Evolutionary conservation across 805 yeast species (phyloP).

Genomic region (Candida multigemmis): DNA sequence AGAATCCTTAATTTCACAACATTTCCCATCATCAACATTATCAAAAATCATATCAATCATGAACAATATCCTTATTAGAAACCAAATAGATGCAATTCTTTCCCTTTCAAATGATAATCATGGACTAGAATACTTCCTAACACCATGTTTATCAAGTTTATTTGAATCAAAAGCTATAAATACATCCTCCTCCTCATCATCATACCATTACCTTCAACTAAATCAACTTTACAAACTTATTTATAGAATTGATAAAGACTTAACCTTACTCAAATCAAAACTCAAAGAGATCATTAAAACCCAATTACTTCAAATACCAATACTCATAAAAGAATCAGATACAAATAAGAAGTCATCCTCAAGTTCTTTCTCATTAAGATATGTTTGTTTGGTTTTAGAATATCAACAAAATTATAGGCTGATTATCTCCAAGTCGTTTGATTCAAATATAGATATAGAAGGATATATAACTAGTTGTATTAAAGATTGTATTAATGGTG

Average conservation of each 20-base stretch:
- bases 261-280: constrained; percentile 38
- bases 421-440: no score
- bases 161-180: constrained; percentile 31
- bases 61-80: constrained; percentile 49
- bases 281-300: constrained; percentile 35
- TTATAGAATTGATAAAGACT: constrained; percentile 44
- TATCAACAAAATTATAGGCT: no score
- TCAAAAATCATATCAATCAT: constrained; percentile 48
- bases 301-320: no score
- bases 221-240: constrained; percentile 40
- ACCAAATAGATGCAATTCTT: constrained; percentile 49
- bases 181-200: no score
- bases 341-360: no score
- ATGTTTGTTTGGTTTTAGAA: no score
- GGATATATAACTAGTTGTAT: constrained; percentile 54
- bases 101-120: constrained; percentile 34
- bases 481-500: constrained; percentile 48
- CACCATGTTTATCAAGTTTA: constrained; percentile 48
- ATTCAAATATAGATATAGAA: no score
- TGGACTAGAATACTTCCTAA: no score
- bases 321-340: no score
- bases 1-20: constrained; percentile 42
- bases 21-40: constrained; percentile 44
- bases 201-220: constrained; percentile 30
- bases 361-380: no score